Evolutionary conservation across 148 eudicot species (phyloP).

Genomic region (Camellia japonica): DNA sequence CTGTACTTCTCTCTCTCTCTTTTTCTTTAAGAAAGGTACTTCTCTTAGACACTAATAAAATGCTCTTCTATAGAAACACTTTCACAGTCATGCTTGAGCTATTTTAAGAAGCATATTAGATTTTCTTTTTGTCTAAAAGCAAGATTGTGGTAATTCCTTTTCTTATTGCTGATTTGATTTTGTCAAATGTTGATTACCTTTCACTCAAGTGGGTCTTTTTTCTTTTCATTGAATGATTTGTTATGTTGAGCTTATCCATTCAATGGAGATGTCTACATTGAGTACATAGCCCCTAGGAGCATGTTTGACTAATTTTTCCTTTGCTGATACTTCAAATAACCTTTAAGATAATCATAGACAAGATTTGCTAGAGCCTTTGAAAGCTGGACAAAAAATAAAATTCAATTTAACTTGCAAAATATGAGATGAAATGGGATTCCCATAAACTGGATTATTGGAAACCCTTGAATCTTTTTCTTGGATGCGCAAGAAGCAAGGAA

Average conservation of each 20-base stretch:
- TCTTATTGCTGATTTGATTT: neutral
- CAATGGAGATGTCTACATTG: neutral
- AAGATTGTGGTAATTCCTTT: neutral
- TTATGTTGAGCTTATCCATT: neutral
- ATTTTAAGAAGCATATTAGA: neutral
- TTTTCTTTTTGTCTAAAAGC: neutral
- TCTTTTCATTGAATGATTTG: neutral
- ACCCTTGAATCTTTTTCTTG: neutral
- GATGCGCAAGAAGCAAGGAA: neutral
- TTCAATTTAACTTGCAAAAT: neutral
- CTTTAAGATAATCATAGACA: neutral
- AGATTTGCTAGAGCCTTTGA: neutral
- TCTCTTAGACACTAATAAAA: neutral
- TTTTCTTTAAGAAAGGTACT: neutral
- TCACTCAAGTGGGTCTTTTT: neutral
- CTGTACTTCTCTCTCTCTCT: too few relatives aligned
- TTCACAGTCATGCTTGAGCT: neutral
- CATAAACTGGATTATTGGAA: neutral
- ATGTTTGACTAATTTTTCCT: neutral
- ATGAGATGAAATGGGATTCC: neutral
- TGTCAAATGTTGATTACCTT: neutral
- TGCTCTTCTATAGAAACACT: neutral
- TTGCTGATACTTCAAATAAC: neutral
- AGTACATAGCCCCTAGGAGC: neutral
- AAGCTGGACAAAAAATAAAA: neutral